Conservation (phyloP, 352 stramenopile species). For the Nannochloropsis limnetica region DNA sequence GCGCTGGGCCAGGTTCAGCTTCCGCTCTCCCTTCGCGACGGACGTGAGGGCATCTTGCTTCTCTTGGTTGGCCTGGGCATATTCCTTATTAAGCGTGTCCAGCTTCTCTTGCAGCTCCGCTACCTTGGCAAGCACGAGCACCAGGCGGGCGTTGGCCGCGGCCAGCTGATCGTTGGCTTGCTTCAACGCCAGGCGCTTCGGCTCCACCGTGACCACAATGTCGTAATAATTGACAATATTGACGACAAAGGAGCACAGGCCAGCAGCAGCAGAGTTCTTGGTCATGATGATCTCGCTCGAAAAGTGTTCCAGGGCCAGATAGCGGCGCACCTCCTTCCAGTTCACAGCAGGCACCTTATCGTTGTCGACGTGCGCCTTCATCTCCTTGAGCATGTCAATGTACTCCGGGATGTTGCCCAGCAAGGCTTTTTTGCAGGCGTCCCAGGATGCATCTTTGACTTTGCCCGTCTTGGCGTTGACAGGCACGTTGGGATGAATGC, state of each 20-base stretch:
- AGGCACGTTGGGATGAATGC: conserved; percentile 81
- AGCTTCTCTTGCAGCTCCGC: conserved; percentile 80
- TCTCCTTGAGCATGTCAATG: conserved; percentile 80
- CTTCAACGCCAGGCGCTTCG: conserved; percentile 75
- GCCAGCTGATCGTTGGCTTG: conserved; percentile 79
- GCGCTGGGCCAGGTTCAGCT: conserved; percentile 85
- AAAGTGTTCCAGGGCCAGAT: conserved; percentile 83
- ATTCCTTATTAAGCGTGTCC: conserved; percentile 75
- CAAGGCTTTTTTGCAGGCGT: conserved; percentile 83
- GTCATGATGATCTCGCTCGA: conserved; percentile 82
- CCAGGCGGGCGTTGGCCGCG: conserved; percentile 73
- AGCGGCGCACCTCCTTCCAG: conserved; percentile 85
- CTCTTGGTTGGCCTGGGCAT: conserved; percentile 74
- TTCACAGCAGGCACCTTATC: conserved; percentile 77
- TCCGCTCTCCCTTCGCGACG: conserved; percentile 77
- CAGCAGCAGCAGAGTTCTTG: conserved; percentile 84
- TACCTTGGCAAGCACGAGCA: conserved; percentile 75
- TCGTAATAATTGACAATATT: conserved; percentile 96
- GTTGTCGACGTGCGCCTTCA: conserved; percentile 85
- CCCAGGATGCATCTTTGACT: conserved; percentile 88
- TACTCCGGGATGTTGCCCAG: conserved; percentile 88
- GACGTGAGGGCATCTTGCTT: conserved; percentile 82
- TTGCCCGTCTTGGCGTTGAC: conserved; percentile 80
- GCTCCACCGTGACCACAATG: conserved; percentile 83
- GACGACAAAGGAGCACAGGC: conserved; percentile 82